Base-by-base conservation (phyloP, 129 eudicot species). In the Rutidosis leptorrhynchoides region DNA sequence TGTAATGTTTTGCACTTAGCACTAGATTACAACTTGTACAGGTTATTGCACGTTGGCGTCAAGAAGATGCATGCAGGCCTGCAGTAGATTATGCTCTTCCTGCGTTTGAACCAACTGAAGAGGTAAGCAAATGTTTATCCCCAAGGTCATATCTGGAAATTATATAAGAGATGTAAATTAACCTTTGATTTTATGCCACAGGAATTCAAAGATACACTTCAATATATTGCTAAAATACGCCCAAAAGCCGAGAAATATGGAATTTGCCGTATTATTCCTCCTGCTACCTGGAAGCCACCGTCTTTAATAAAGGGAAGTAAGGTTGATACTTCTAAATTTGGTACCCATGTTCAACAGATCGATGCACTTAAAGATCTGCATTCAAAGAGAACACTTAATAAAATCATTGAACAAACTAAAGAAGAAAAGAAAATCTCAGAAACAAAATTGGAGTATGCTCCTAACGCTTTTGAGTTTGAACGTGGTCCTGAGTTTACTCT, bases 201-300 rank as follows among this genome's bases (percentile, higher is more conserved):
- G 98, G 96, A 88, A 23, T 88, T 92, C 59, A 74, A 83, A 74
- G 98, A 85, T 68, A 65, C 77, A 21, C 66, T 78, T 17, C 77
- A 80, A 20, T 92, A 83, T 71, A 70, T 85, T 76, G 79, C 90
- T 8, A 74, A 80, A 71, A 88, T 85, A 67, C 87, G 87, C 21
- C 79, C 69, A 24, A 75, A 70, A 73, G 90, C 88, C 8, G 91
- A 83, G 77, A 70, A 73, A 32, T 78, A 67, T 17, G 98, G 98
- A 73, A 80, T 92, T 28, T 92, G 96, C 61, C 85, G 95, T 45
- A 82, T 92, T 71, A 76, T 80, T 53, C 98, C 98, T 75, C 96
- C 98, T 58, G 77, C 77, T 55, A 85, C 98, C 33, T 91, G 97
- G 97, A 60, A 74, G 70, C 88, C 89, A 12, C 94, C 94, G 17